Percentiles rank a stretch among this genome's conserved stretches.
Evolutionary conservation across 305 asterid genomes (phyloP).

Genomic region (Fraxinus sp.): DNA sequence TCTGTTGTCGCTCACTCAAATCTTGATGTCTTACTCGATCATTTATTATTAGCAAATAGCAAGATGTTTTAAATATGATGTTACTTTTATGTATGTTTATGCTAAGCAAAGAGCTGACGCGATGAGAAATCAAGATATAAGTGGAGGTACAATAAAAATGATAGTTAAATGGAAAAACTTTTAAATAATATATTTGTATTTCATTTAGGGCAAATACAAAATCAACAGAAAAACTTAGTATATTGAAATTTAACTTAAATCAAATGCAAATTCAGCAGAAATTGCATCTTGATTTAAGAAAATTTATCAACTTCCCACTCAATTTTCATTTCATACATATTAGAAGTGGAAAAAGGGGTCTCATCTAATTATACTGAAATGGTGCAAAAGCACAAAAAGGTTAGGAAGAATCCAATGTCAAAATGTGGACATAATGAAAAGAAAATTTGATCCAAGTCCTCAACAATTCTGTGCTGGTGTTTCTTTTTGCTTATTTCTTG

Average conservation of each 20-base stretch:
- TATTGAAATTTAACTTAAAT: background rate
- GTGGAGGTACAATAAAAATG: background rate
- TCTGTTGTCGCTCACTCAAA: background rate
- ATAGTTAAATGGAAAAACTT: too few relatives aligned
- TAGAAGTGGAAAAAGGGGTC: background rate
- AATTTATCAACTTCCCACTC: background rate
- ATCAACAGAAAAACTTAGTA: background rate
- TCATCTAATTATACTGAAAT: background rate
- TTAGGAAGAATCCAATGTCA: background rate
- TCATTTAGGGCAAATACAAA: background rate
- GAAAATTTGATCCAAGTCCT: background rate
- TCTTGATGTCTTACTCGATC: background rate
- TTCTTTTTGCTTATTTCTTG: conserved; percentile 38
- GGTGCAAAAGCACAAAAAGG: background rate
- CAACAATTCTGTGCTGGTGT: conserved; percentile 1
- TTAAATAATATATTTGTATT: too few relatives aligned
- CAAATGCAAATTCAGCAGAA: background rate
- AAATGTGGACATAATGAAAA: background rate
- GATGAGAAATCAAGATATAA: background rate
- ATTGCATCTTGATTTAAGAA: background rate
- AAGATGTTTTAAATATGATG: background rate
- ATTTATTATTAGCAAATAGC: background rate
- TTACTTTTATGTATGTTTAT: background rate
- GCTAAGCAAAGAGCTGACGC: too few relatives aligned
- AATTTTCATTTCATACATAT: background rate